Percentiles rank a stretch among this genome's conserved stretches.
Conservation (phyloP, 1,139 yeast species). For the Pichia sp. region DNA sequence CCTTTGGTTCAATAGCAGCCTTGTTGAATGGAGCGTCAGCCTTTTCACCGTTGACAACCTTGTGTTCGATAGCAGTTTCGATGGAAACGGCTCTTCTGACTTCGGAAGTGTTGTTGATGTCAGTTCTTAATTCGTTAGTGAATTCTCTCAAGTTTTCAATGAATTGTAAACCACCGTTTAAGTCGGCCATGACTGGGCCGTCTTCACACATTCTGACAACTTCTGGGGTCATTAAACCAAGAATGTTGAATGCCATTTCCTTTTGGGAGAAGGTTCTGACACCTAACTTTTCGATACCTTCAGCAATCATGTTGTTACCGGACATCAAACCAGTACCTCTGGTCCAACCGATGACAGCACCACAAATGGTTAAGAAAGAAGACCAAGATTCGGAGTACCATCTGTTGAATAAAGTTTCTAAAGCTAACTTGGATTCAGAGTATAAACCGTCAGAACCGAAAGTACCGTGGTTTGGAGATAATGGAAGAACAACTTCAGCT, state of each 20-base stretch:
- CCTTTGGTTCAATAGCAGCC: conserved; percentile 83
- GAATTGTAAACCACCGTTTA: conserved; percentile 97
- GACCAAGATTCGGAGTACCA: conserved; percentile 99
- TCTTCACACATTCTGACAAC: conserved; percentile 87
- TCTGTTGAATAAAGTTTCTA: conserved; percentile 96
- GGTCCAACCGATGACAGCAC: conserved; percentile 99
- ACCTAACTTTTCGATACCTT: conserved; percentile 93
- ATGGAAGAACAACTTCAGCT: conserved; percentile 94
- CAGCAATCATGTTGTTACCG: conserved; percentile 95
- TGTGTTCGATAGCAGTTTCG: conserved; percentile 91
- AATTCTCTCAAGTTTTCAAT: conserved; percentile 89
- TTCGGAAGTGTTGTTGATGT: conserved; percentile 82
- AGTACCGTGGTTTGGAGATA: conserved; percentile 98
- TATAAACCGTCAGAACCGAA: conserved; percentile 98
- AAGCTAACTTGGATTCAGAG: conserved; percentile 93
- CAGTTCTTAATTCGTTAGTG: conserved; percentile 78
- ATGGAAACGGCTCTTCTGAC: conserved; percentile 94
- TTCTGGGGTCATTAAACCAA: conserved; percentile 90
- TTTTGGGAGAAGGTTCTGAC: conserved; percentile 98
- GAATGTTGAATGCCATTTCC: conserved; percentile 98
- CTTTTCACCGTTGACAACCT: conserved; percentile 83
- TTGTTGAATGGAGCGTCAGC: conserved; percentile 85
- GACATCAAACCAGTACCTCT: conserved; percentile 99
- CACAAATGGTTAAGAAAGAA: conserved; percentile 90
- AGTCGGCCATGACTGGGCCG: conserved; percentile 94